phyloP scores from a whole-genome alignment of 1,139 yeast genomes.

The Candida tropicalis region DNA sequence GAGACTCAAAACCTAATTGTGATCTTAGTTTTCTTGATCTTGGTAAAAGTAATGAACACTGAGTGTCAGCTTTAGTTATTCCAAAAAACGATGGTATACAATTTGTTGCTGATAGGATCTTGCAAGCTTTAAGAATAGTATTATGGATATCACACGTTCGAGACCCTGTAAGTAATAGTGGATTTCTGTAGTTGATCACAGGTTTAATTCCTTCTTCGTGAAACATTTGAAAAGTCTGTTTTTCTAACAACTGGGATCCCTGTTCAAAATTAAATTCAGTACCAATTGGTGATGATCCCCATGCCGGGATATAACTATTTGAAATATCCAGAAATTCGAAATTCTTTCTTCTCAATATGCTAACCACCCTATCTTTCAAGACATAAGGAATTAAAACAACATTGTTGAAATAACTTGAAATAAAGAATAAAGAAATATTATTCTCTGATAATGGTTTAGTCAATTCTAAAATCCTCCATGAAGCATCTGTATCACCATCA shows the following conservation, averaged over 20 bases:
- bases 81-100: conserved; percentile 56
- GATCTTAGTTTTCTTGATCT: conserved; percentile 37
- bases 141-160: conserved; percentile 49
- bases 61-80: conserved; percentile 55
- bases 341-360: conserved; percentile 43
- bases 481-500: conserved; percentile 58
- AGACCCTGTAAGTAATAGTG: conserved; percentile 63
- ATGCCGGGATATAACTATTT: conserved; percentile 31
- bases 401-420: conserved; percentile 68
- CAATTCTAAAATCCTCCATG: conserved; percentile 56
- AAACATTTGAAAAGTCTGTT: conserved; percentile 45
- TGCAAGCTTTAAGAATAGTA: conserved; percentile 40
- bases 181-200: conserved; percentile 38
- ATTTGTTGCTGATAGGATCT: conserved; percentile 27
- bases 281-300: conserved; percentile 3
- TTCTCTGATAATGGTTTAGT: conserved; percentile 64
- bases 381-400: conserved; percentile 61
- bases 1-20: conserved; percentile 44
- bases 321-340: conserved; percentile 49
- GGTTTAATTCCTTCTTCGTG: conserved; percentile 46
- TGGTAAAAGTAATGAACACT: conserved; percentile 59
- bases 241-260: conserved; percentile 24
- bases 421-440: conserved; percentile 60
- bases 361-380: conserved; percentile 46
- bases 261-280: conserved; percentile 7